Evolutionary conservation across 2,329 filamentous ascomycete species (phyloP), one percentile per base, ranked within the genome.

Genomic region (Paracorniculantispora psalliotae): DNA sequence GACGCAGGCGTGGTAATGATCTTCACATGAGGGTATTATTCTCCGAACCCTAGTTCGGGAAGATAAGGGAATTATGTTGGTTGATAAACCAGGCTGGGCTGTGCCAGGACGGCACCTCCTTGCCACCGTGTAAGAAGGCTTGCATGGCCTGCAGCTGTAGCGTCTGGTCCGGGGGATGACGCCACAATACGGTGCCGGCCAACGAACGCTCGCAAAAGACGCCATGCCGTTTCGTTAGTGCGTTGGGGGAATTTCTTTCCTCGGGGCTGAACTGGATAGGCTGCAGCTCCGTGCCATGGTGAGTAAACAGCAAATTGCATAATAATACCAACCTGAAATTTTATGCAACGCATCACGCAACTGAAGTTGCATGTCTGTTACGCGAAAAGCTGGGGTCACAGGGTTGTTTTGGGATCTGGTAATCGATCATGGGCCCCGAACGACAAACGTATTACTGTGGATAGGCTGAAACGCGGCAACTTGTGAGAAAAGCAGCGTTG

Each of bases 211-310:
- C 46, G 13, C 26, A 10, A 39, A 44, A 25, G 35, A 28, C 47
- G 47, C 47, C 55, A 51, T 57, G 55, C 46, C 46, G 55, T 19
- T 57, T 51, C 35, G 23, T 50, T 57, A 57, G 47, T 57, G 55
- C 15, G 15, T 33, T 50, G 35, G 37, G 23, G 43, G 25, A n/a
- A 17, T 49, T 33, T 28, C 21, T 13, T 48, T 21, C 17, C 17
- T 33, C 17, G 9, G 44, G 30, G 30, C 28, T 2, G 33, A 28
- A 48, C 43, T n/a, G 43, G 53, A 26, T 19, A 54, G 33, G n/a
- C n/a, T n/a, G n/a, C n/a, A n/a, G n/a, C n/a, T n/a, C 26, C 46
- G 51, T 9, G 4, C 51, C 39, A 17, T 35, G 41, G 13, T 54
- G 43, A 37, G 43, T 48, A n/a, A n/a, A 17, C n/a, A 17, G 3